These are phyloP conservation scores for Aspergillus heteromorphus DNA, from an alignment of 495 filamentous ascomycete genomes.

Conservation along the genomic window DNA sequence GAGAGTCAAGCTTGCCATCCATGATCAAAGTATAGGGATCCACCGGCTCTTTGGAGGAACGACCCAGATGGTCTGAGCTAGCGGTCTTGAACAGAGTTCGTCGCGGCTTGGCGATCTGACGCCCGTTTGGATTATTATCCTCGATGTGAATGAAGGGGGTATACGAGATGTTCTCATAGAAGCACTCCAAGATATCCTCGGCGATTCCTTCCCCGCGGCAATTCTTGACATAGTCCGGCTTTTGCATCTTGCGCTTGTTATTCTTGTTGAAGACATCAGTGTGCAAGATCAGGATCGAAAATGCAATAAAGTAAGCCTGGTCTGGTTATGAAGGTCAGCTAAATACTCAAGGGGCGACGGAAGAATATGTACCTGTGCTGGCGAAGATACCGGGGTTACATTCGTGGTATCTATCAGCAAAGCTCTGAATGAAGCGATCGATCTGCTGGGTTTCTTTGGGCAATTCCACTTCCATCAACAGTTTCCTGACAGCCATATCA, in stretches of 20 bases:
- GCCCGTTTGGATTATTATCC: conserved; percentile 80
- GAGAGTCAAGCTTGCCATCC: conserved; percentile 73
- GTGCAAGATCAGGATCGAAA: conserved; percentile 92
- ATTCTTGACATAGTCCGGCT: conserved; percentile 91
- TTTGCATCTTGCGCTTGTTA: conserved; percentile 99
- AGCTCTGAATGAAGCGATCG: conserved; percentile 86
- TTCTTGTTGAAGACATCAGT: conserved; percentile 99
- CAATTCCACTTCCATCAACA: conserved; percentile 93
- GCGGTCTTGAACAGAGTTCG: conserved; percentile 67
- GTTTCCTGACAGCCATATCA: conserved; percentile 93
- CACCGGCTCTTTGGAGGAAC: conserved; percentile 72
- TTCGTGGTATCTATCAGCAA: conserved; percentile 95
- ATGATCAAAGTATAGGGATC: conserved; percentile 94
- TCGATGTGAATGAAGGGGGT: conserved; percentile 97
- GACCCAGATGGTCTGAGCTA: conserved; percentile 59
- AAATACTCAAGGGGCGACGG: not conserved
- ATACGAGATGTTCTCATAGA: conserved; percentile 97
- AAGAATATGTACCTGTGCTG: conserved; percentile 51
- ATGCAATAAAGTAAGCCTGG: conserved; percentile 95
- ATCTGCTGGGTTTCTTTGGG: conserved; percentile 98
- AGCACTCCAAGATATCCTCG: conserved; percentile 88
- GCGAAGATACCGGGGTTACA: conserved; percentile 97
- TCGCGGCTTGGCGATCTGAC: conserved; percentile 66
- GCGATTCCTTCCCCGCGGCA: conserved; percentile 82
- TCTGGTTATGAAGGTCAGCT: conserved; percentile 43